phyloP scores from a whole-genome alignment of 225 moss, liverwort and hornwort species.

The Bryum argenteum region DNA sequence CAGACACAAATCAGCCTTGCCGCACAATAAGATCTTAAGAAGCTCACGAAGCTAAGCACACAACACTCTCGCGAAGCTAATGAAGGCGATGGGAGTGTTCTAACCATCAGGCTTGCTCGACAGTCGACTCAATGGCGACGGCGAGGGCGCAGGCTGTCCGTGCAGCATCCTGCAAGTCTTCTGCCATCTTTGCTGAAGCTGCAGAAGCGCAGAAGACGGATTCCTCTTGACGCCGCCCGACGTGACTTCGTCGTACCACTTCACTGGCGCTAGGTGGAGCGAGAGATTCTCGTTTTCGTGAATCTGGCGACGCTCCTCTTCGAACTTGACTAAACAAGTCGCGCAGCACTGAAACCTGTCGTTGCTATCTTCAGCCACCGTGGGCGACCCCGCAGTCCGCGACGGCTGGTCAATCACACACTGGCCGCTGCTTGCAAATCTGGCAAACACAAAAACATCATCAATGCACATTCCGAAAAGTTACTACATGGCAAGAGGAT shows the following conservation, averaged over 20 bases:
- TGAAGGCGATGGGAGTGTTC: background rate
- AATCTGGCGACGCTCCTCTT: conserved; percentile 42
- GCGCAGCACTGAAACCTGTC: conserved; percentile 39
- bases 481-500: background rate
- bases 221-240: conserved; percentile 24
- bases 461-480: background rate
- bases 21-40: background rate
- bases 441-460: conserved; percentile 5
- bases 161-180: conserved; percentile 49
- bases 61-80: background rate
- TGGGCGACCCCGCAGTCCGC: conserved; percentile 12
- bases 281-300: conserved; percentile 51
- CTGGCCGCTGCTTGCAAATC: conserved; percentile 28
- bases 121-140: conserved; percentile 35
- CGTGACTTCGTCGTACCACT: conserved; percentile 44
- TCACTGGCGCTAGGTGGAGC: conserved; percentile 44
- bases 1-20: background rate
- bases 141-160: conserved; percentile 25
- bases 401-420: conserved; percentile 17
- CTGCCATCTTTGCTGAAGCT: conserved; percentile 61
- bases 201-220: conserved; percentile 44
- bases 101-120: conserved; percentile 44
- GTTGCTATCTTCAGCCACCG: conserved; percentile 17
- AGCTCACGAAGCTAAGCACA: background rate
- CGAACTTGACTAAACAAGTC: conserved; percentile 50